Conservation (phyloP, 768 basidiomycete species). For the Collybia nuda region DNA sequence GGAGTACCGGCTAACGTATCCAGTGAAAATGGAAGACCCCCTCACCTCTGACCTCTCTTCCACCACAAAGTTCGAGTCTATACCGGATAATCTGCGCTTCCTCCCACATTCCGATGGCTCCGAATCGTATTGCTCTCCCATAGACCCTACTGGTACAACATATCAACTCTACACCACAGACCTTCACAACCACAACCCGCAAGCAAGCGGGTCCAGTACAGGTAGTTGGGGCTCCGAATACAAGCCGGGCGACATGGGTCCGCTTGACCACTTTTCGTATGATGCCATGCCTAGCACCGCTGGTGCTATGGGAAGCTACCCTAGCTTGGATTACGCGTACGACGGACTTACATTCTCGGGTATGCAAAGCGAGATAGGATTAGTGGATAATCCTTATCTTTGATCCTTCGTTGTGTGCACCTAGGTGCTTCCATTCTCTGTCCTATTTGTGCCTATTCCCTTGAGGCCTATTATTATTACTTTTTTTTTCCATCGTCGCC, state of each 20-base stretch:
- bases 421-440: too few species aligned
- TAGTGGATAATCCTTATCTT: constrained; percentile 1
- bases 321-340: constrained; percentile 14
- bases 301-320: constrained; percentile 13
- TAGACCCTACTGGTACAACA: constrained; percentile 18
- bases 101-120: constrained; percentile 21
- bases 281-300: constrained; percentile 10
- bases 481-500: not conserved
- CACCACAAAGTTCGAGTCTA: constrained; percentile 25
- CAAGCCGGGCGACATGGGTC: constrained; percentile 12
- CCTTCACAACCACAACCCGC: constrained; percentile 8
- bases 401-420: not conserved
- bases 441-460: not conserved
- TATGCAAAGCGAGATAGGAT: constrained; percentile 1
- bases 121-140: constrained; percentile 30
- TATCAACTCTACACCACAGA: constrained; percentile 15
- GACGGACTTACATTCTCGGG: constrained; percentile 6
- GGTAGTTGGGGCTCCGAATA: constrained; percentile 20
- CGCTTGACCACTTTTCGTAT: constrained; percentile 11
- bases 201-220: constrained; percentile 20
- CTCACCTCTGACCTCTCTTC: constrained; percentile 9
- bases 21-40: constrained; percentile 14
- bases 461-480: not conserved
- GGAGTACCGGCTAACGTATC: constrained; percentile 10
- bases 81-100: constrained; percentile 22